Evolutionary conservation across 1,139 yeast species (phyloP).

Genomic region (Candida neerlandica): DNA sequence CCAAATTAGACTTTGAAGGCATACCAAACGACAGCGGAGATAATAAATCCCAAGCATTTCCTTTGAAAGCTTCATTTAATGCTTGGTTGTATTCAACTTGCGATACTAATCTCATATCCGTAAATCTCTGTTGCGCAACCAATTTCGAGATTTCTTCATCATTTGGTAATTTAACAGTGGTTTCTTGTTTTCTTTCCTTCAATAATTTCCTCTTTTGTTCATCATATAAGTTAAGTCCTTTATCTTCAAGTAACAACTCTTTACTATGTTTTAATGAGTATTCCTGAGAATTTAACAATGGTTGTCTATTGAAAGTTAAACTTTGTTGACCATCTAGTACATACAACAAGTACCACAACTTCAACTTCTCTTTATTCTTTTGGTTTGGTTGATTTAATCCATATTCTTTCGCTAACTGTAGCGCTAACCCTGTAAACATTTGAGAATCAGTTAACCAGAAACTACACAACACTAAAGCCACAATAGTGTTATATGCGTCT

Average conservation of each 20-base stretch:
- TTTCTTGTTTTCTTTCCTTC: constrained; percentile 4
- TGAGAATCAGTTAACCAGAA: constrained; percentile 70
- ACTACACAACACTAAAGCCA: constrained; percentile 66
- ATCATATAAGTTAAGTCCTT: constrained; percentile 5
- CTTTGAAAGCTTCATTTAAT: constrained; percentile 57
- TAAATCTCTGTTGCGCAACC: constrained; percentile 22
- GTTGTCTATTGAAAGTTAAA: constrained; percentile 59
- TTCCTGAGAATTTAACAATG: constrained; percentile 53
- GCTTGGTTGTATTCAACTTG: constrained; percentile 77
- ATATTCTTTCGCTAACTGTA: constrained; percentile 62
- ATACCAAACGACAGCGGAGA: constrained; percentile 65
- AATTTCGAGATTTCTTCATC: constrained; percentile 13
- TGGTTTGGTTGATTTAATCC: constrained; percentile 46
- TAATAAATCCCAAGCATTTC: constrained; percentile 64
- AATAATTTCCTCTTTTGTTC: constrained; percentile 5
- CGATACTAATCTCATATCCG: constrained; percentile 66
- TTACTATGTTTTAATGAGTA: constrained; percentile 45
- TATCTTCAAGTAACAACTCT: constrained; percentile 27
- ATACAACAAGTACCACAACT: constrained; percentile 69
- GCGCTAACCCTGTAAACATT: constrained; percentile 67
- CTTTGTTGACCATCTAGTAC: constrained; percentile 73
- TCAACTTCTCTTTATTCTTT: constrained; percentile 47
- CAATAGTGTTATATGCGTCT: constrained; percentile 61
- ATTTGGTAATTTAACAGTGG: not conserved
- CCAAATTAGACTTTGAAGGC: constrained; percentile 68